Conservation (phyloP, 1,284 basidiomycete genomes). For the Fomitopsis betulina region DNA sequence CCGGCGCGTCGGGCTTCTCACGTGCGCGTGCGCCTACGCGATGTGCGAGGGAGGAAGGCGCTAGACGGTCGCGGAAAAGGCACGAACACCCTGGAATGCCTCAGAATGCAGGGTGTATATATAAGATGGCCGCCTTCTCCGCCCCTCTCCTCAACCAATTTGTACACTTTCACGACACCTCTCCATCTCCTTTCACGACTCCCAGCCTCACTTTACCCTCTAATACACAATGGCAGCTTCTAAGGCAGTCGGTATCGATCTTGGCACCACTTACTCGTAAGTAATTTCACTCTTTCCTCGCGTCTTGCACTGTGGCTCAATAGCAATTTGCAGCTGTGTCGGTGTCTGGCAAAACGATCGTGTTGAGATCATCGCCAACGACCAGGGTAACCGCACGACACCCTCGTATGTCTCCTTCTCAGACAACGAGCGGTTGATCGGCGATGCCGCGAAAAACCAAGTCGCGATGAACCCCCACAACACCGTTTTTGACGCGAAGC, state of each 20-base stretch:
- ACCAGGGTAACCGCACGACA: slow-evolving; percentile 98
- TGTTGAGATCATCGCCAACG: slow-evolving; percentile 98
- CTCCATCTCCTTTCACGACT: slow-evolving; percentile 7
- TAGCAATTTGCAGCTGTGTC: slow-evolving; percentile 61
- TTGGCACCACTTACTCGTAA: slow-evolving; percentile 88
- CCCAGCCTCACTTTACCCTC: slow-evolving; percentile 15
- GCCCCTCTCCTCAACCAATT: slow-evolving; percentile 3
- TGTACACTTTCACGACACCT: slow-evolving; percentile 3
- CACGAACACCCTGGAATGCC: slow-evolving; percentile 35
- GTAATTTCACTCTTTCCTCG: slow-evolving; percentile 25
- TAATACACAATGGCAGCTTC: slow-evolving; percentile 23
- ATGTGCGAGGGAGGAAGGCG: slow-evolving; percentile 5
- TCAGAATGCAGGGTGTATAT: slow-evolving; percentile 32
- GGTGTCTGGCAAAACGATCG: slow-evolving; percentile 99
- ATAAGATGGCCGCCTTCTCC: slow-evolving; percentile 23
- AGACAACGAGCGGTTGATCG: slow-evolving; percentile 95
- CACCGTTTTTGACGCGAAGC: slow-evolving; percentile 97
- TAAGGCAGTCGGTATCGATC: slow-evolving; percentile 93
- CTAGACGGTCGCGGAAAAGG: slow-evolving; percentile 31
- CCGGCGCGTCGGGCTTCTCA: neutral
- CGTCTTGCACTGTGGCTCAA: slow-evolving; percentile 9
- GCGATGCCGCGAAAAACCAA: slow-evolving; percentile 98
- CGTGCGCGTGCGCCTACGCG: neutral
- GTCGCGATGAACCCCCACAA: slow-evolving; percentile 94
- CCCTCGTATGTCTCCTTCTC: slow-evolving; percentile 99